These are phyloP conservation scores for Sarocladium strictum DNA, from an alignment of 2,329 filamentous ascomycete genomes.

Conservation along the genomic window DNA sequence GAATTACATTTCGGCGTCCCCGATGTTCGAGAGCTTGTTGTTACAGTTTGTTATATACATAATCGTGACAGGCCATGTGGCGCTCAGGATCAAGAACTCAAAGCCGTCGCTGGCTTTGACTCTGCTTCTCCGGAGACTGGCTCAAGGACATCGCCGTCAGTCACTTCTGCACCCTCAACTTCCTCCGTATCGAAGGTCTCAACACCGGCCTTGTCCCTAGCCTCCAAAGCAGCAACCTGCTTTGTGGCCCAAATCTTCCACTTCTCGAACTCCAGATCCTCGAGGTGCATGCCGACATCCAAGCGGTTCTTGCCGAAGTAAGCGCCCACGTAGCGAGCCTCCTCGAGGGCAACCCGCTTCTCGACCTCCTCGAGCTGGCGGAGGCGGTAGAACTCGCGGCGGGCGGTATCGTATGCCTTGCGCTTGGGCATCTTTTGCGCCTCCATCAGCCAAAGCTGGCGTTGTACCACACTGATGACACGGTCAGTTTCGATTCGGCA, in stretches of 20 bases:
- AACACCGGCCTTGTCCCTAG: conserved; percentile 34
- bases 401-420: conserved; percentile 77
- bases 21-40: conserved; percentile 1
- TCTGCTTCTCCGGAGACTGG: not conserved
- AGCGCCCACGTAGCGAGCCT: conserved; percentile 78
- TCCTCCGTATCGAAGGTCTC: conserved; percentile 34
- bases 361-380: conserved; percentile 80
- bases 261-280: conserved; percentile 70
- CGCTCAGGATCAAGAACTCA: too few relatives aligned
- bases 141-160: not conserved
- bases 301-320: conserved; percentile 76
- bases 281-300: conserved; percentile 75
- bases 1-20: not conserved
- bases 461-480: conserved; percentile 72
- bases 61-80: conserved; percentile 12
- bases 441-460: conserved; percentile 80
- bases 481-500: not conserved
- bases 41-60: conserved; percentile 16
- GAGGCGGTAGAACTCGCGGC: conserved; percentile 83
- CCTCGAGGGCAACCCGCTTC: conserved; percentile 76
- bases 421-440: conserved; percentile 53
- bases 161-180: conserved; percentile 11
- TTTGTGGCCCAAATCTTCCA: conserved; percentile 77
- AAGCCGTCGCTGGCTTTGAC: not conserved
- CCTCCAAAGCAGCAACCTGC: conserved; percentile 36